phyloP scores from a whole-genome alignment of 441 rosid species.

The Lepidium campestre region DNA sequence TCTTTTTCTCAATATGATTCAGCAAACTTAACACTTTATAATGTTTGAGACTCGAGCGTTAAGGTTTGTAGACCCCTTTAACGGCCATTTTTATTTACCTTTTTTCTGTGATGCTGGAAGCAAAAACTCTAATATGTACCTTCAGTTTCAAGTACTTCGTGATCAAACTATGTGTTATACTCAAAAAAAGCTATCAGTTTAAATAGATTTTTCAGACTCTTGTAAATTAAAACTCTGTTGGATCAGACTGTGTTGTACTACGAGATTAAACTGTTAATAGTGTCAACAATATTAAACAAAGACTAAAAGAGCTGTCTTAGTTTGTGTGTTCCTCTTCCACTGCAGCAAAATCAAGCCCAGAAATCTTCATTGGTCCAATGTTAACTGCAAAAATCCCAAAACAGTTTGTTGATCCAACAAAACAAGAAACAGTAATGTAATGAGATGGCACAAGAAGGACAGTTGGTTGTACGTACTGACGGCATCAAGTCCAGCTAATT shows the following conservation, averaged over 20 bases:
- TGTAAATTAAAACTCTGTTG: no score
- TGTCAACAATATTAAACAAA: conserved; percentile 4
- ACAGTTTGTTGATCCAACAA: not conserved
- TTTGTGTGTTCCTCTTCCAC: conserved; percentile 27
- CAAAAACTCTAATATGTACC: no score
- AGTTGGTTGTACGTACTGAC: conserved; percentile 47
- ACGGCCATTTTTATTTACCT: no score
- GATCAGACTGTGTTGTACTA: not conserved
- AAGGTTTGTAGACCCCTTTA: no score
- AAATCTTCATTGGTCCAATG: conserved; percentile 71
- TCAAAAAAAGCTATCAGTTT: no score
- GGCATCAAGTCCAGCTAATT: conserved; percentile 76
- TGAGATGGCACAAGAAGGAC: not conserved
- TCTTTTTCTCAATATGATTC: no score
- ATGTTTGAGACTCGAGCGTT: no score
- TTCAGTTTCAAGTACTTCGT: no score
- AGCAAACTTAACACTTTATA: no score
- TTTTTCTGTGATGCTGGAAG: no score
- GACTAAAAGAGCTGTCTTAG: conserved; percentile 2
- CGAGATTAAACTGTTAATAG: not conserved
- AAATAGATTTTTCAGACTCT: no score
- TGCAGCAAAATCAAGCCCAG: conserved; percentile 55
- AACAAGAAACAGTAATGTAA: not conserved
- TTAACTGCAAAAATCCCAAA: conserved; percentile 52
- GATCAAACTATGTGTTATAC: no score